Percentiles rank a stretch among this genome's conserved stretches.
phyloP scores from a whole-genome alignment of 768 basidiomycete species.

The Exidia glandulosa region DNA sequence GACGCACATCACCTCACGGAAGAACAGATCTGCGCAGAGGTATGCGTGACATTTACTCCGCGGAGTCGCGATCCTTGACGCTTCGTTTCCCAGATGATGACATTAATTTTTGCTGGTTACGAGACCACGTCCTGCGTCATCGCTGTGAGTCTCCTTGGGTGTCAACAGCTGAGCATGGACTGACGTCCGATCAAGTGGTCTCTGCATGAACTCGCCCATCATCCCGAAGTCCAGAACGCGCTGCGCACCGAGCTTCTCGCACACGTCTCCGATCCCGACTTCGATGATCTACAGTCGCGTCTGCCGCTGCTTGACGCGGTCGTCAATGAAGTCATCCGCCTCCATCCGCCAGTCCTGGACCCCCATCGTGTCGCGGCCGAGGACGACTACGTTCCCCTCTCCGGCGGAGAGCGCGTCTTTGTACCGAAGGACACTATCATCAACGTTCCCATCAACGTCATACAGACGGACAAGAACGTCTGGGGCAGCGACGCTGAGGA shows the following conservation, averaged over 20 bases:
- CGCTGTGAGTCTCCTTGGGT: constrained; percentile 7
- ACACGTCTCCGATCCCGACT: constrained; percentile 31
- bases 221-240: constrained; percentile 39
- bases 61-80: neutral
- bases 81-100: neutral
- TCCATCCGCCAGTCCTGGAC: constrained; percentile 52
- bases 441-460: constrained; percentile 44
- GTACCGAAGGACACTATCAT: constrained; percentile 48
- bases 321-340: constrained; percentile 47
- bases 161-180: neutral
- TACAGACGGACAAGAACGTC: constrained; percentile 37
- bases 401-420: constrained; percentile 30
- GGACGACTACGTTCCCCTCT: constrained; percentile 44
- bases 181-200: constrained; percentile 38
- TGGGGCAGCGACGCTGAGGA: constrained; percentile 52
- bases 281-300: constrained; percentile 37
- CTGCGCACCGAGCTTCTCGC: constrained; percentile 45
- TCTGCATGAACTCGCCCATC: constrained; percentile 46
- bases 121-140: constrained; percentile 25
- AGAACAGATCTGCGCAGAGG: constrained; percentile 7
- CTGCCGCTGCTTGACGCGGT: constrained; percentile 50
- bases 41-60: too few species aligned
- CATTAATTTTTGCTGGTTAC: constrained; percentile 30
- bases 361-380: constrained; percentile 54
- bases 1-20: constrained; percentile 1